Percentiles rank a stretch among this genome's conserved stretches.
Conservation (phyloP, 495 filamentous ascomycete species). For the Aspergillus sclerotiicarbonarius region DNA sequence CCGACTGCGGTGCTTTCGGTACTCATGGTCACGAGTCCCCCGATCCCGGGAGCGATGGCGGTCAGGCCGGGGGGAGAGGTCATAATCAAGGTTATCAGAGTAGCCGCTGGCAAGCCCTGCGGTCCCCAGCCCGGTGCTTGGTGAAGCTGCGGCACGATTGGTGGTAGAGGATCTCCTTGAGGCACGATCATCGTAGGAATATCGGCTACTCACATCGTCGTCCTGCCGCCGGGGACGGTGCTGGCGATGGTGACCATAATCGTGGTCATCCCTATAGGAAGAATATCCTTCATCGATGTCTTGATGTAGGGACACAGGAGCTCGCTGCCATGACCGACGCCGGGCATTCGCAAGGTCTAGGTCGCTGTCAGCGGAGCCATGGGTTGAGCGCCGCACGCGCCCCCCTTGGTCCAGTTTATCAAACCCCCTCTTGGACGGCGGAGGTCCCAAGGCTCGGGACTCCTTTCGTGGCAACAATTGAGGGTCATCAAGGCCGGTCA, state of each 20-base stretch:
- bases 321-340: slow-evolving; percentile 32
- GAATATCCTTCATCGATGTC: slow-evolving; percentile 42
- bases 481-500: slow-evolving; percentile 59
- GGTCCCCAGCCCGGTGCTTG: slow-evolving; percentile 38
- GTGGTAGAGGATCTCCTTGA: slow-evolving; percentile 18
- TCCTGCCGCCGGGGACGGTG: slow-evolving; percentile 30
- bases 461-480: slow-evolving; percentile 45
- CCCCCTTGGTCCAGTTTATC: slow-evolving; percentile 53
- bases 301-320: slow-evolving; percentile 36
- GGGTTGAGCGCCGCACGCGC: slow-evolving; percentile 30
- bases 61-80: slow-evolving; percentile 21
- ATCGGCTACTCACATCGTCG: slow-evolving; percentile 20
- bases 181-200: slow-evolving; percentile 31
- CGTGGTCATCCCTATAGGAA: slow-evolving; percentile 27
- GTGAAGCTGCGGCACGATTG: slow-evolving; percentile 21
- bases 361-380: slow-evolving; percentile 27
- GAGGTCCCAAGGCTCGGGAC: slow-evolving; percentile 49
- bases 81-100: slow-evolving; percentile 37
- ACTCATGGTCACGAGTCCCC: slow-evolving; percentile 7
- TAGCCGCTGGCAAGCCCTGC: slow-evolving; percentile 40
- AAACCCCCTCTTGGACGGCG: slow-evolving; percentile 60
- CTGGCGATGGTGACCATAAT: slow-evolving; percentile 23
- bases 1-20: slow-evolving; percentile 22
- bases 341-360: slow-evolving; percentile 29
- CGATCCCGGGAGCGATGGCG: slow-evolving; percentile 15